These are phyloP conservation scores for Hyphopichia pseudoburtonii DNA, from an alignment of 1,139 yeast species.

Conservation along the genomic window DNA sequence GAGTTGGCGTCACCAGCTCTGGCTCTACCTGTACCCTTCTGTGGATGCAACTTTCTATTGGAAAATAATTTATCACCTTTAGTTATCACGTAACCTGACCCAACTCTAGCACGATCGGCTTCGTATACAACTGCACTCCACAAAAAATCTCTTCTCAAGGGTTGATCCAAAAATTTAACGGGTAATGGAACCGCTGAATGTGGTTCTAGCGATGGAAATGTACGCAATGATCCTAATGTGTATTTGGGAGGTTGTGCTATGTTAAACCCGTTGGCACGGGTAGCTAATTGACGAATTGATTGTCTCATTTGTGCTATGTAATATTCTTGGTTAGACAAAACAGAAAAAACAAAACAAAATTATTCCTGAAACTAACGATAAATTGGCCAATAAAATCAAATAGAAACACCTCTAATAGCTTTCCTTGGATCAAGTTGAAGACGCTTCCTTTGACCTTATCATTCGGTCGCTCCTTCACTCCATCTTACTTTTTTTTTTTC, in stretches of 20 bases:
- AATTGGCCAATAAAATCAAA: no score
- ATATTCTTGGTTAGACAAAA: no score
- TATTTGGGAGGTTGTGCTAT: slow-evolving; percentile 61
- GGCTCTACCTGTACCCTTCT: slow-evolving; percentile 94
- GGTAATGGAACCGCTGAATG: slow-evolving; percentile 74
- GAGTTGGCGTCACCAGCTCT: slow-evolving; percentile 96
- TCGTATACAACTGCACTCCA: slow-evolving; percentile 96
- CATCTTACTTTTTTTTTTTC: no score
- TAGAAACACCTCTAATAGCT: no score
- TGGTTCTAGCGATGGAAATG: slow-evolving; percentile 91
- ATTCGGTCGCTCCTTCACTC: no score
- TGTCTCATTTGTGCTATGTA: no score
- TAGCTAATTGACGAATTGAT: slow-evolving; percentile 33
- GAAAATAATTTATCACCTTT: slow-evolving; percentile 87
- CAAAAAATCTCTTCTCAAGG: slow-evolving; percentile 83
- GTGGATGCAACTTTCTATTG: slow-evolving; percentile 78
- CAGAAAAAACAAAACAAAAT: no score
- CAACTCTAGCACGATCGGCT: slow-evolving; percentile 86
- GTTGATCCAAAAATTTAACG: slow-evolving; percentile 61
- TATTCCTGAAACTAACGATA: no score
- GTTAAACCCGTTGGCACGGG: slow-evolving; percentile 26
- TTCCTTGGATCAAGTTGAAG: no score
- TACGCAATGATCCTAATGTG: slow-evolving; percentile 76
- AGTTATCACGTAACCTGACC: slow-evolving; percentile 81
- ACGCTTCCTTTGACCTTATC: no score